These are phyloP conservation scores for Pochonia chlamydosporia DNA, from an alignment of 2,329 filamentous ascomycete genomes.

Conservation along the genomic window DNA sequence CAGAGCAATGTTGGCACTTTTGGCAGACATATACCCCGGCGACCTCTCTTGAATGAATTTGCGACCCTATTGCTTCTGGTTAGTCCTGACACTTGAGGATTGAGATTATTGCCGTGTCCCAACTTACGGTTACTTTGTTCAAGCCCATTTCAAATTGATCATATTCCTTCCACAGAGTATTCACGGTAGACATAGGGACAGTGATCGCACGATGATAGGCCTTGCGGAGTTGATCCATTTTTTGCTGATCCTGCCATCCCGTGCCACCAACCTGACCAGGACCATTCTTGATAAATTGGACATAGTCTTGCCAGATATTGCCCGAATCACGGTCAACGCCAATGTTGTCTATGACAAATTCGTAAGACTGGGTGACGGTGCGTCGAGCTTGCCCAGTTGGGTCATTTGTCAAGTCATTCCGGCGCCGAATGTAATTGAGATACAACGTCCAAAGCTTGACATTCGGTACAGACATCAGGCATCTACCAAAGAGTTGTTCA, in stretches of 20 bases:
- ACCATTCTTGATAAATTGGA: conserved; percentile 84
- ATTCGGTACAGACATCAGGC: conserved; percentile 72
- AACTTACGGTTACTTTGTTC: conserved; percentile 80
- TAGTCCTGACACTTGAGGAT: neutral
- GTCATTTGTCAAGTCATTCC: conserved; percentile 79
- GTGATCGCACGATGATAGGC: conserved; percentile 87
- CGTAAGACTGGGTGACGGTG: conserved; percentile 80
- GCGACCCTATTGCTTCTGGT: conserved; percentile 58
- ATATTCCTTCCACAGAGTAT: conserved; percentile 93
- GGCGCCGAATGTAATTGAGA: conserved; percentile 87
- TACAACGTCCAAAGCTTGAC: conserved; percentile 90
- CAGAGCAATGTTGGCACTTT: conserved; percentile 83
- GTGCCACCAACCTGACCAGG: conserved; percentile 81
- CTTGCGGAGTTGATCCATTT: conserved; percentile 90
- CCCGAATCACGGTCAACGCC: conserved; percentile 89
- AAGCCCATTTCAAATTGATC: conserved; percentile 91
- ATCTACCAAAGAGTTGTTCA: conserved; percentile 77
- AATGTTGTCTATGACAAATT: conserved; percentile 84
- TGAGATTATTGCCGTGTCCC: neutral
- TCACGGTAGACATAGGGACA: conserved; percentile 77
- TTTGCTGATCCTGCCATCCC: conserved; percentile 95
- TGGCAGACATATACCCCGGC: conserved; percentile 90
- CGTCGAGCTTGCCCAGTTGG: conserved; percentile 68
- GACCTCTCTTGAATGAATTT: conserved; percentile 94
- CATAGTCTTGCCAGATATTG: conserved; percentile 88